phyloP scores from a whole-genome alignment of 2,329 filamentous ascomycete genomes.

The Aspergillus aculeatus region DNA sequence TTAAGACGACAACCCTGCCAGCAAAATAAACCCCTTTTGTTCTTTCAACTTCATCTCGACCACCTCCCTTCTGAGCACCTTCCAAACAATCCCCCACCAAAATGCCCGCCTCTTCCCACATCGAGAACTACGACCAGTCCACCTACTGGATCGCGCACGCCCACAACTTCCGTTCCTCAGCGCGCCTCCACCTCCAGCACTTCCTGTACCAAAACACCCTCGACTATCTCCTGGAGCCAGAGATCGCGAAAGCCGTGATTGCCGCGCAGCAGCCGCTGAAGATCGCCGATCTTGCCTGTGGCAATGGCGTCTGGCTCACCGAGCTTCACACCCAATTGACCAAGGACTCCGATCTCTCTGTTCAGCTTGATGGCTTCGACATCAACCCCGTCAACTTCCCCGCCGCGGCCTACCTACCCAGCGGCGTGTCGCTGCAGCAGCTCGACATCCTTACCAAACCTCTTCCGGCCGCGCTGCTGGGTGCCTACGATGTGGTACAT shows the following conservation, averaged over 20 bases:
- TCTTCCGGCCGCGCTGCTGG: no score
- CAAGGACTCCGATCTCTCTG: neutral
- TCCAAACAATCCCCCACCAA: no score
- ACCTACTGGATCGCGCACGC: neutral
- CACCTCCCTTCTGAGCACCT: no score
- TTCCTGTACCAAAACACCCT: constrained; percentile 26
- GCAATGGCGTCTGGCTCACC: neutral
- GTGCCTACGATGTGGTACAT: no score
- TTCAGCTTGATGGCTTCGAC: neutral
- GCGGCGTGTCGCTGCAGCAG: neutral
- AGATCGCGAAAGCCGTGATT: constrained; percentile 11
- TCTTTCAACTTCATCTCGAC: no score
- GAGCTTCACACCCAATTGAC: neutral
- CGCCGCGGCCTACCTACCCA: neutral
- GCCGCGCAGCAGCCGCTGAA: neutral
- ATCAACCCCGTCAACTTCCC: neutral
- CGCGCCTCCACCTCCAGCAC: constrained; percentile 21
- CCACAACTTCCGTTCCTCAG: neutral
- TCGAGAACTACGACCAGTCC: neutral
- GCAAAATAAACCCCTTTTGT: no score
- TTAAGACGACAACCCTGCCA: no score
- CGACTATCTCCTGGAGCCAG: constrained; percentile 20
- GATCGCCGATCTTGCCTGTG: neutral
- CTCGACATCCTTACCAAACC: neutral
- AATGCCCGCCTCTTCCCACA: neutral